A percentile compares a stretch with the other conserved stretches of the same genome.
phyloP scores from a whole-genome alignment of 805 yeast genomes.

The Metschnikowia colocasiae region DNA sequence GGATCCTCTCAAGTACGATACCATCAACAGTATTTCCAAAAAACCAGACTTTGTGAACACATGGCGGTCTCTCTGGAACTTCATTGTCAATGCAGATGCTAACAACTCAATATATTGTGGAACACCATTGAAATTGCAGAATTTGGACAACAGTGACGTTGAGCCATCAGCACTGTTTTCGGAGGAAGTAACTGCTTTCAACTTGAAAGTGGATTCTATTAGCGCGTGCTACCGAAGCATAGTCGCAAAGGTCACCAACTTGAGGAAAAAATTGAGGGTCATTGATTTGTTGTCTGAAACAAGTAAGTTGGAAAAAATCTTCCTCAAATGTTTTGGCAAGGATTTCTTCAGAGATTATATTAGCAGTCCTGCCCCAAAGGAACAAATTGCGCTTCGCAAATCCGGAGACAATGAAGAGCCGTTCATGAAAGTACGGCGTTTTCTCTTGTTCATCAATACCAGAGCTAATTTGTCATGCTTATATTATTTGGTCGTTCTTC shows the following conservation, averaged over 20 bases:
- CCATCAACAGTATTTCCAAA: conserved; percentile 30
- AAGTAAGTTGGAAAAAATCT: conserved; percentile 33
- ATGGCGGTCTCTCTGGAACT: conserved; percentile 40
- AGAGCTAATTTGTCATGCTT: conserved; percentile 39
- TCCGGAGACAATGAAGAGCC: conserved; percentile 24
- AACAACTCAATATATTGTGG: conserved; percentile 32
- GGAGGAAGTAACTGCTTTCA: conserved; percentile 6
- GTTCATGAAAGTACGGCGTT: conserved; percentile 34
- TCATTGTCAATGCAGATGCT: conserved; percentile 31
- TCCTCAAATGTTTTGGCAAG: conserved; percentile 36
- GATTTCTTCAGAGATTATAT: conserved; percentile 40
- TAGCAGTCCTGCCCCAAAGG: conserved; percentile 29
- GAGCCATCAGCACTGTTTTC: conserved; percentile 10
- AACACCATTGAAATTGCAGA: conserved; percentile 25
- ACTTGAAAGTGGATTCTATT: conserved; percentile 18
- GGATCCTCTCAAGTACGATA: conserved; percentile 32
- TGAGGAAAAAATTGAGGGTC: conserved; percentile 29
- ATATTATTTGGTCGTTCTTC: conserved; percentile 39
- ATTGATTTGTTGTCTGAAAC: conserved; percentile 35
- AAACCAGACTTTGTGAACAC: conserved; percentile 23
- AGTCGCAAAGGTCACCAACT: conserved; percentile 25
- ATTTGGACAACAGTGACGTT: conserved; percentile 32
- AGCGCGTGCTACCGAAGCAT: conserved; percentile 29
- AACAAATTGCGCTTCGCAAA: conserved; percentile 5
- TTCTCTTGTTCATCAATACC: conserved; percentile 32